Base-by-base conservation (phyloP, 2,329 filamentous ascomycete genomes). In the Hypoxylon sp. region DNA sequence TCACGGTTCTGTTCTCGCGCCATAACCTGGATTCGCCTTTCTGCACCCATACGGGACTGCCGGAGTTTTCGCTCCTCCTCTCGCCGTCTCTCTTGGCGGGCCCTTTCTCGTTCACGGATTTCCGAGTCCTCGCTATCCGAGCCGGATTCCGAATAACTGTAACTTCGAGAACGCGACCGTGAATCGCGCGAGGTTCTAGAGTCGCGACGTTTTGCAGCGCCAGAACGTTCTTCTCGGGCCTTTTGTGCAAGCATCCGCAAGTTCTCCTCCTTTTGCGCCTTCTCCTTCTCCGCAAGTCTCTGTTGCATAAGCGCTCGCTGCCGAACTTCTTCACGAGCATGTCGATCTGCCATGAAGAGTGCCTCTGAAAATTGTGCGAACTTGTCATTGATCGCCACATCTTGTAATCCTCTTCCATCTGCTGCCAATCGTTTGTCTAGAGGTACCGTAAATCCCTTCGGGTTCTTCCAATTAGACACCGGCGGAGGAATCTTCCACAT, bases 401-500 rank as follows among this genome's bases (percentile, higher is more conserved):
- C 96, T 80, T 98, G 94, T 70, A 99, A 79, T 0, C 94, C 94
- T 75, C 96, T 88, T 11, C 96, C 96, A 79, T 98, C 95, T 8
- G 96, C 95, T 17, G 96, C 96, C 74, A 99, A 83, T 78, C 96
- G 91, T 84, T 99, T 99, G 80, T 99, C 96, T 57, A 99, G 81
- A 0, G 96, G 94, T 0, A 99, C 93, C 0, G 96, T 99, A 78
- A 97, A 99, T 75, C 96, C 96, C 83, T 98, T 98, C 0, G 95
- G 93, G 80, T 99, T 99, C 87, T 99, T 99, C 96, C 96, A 99
- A 80, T 98, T 98, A 19, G 93, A 97, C 1, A 99, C 91, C 0
- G 95, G 93, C 2, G 95, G 94, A 0, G 86, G 87, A 44, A 89
- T 98, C 77, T 91, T 94, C 96, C 96, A 99, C 66, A 93, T 93